Conservation (phyloP, 306 rosid species). For the Citrullus mucosospermus region DNA sequence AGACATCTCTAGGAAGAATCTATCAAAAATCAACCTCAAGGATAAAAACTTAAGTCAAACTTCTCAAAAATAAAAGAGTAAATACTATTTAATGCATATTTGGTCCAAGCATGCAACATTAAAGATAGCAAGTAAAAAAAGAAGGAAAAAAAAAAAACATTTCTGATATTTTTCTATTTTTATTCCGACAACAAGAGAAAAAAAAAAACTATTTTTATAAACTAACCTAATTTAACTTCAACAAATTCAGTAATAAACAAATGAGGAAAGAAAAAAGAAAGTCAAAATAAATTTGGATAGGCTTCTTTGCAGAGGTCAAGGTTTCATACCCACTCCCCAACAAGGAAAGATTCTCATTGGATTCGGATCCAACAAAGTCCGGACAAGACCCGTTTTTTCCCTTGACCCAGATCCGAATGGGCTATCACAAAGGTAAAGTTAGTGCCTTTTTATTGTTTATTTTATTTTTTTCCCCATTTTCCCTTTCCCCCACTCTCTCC, state of each 20-base stretch:
- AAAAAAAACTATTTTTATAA: not conserved
- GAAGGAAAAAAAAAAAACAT: too few relatives aligned
- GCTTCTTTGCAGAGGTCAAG: not conserved
- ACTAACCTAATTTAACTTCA: not conserved
- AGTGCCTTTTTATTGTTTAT: not conserved
- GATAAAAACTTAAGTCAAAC: too few relatives aligned
- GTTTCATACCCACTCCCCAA: constrained; percentile 2
- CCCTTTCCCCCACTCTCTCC: not conserved
- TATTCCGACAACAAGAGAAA: not conserved
- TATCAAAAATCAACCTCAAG: too few relatives aligned
- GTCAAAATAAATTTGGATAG: not conserved
- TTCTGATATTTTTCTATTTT: not conserved
- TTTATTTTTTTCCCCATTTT: not conserved
- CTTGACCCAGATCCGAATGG: not conserved
- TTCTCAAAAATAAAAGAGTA: too few relatives aligned
- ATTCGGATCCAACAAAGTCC: constrained; percentile 6
- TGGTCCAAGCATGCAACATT: too few relatives aligned
- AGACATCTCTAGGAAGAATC: too few relatives aligned
- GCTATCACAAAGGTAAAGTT: constrained; percentile 4
- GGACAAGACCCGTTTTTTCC: not conserved
- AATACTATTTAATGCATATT: too few relatives aligned
- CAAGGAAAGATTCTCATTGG: constrained; percentile 6
- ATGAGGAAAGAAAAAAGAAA: not conserved
- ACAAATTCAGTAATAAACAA: not conserved
- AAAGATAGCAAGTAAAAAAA: too few relatives aligned